Evolutionary conservation across 2,329 filamentous ascomycete species (phyloP).

Genomic region (Camillea tinctor): DNA sequence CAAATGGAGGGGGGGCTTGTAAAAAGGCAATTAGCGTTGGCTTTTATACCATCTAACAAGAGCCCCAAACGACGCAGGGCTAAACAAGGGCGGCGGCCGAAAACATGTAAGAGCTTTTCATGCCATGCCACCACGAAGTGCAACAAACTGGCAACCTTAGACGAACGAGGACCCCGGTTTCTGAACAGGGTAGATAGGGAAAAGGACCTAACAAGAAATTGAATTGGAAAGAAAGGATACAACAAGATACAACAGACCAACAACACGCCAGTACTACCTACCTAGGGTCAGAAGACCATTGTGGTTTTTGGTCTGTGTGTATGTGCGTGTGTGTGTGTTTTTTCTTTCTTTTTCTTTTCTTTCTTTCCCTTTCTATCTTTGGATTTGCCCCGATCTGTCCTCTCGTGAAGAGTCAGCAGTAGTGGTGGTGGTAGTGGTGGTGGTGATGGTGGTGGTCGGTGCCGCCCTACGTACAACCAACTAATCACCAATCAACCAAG

Average conservation of each 20-base stretch:
- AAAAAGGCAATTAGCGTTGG: neutral
- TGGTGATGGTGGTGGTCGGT: neutral
- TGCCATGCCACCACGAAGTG: neutral
- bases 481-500: neutral
- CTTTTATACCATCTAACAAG: slow-evolving; percentile 1
- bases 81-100: neutral
- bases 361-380: neutral
- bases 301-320: too few relatives aligned
- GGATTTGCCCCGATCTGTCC: too few relatives aligned
- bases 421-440: too few relatives aligned
- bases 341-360: neutral
- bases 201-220: neutral
- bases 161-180: neutral
- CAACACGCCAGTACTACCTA: neutral
- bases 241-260: neutral
- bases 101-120: neutral
- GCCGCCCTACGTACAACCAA: neutral
- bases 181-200: neutral
- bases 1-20: neutral
- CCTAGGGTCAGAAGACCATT: too few relatives aligned
- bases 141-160: neutral
- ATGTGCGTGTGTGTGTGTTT: too few relatives aligned
- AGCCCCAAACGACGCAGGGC: neutral
- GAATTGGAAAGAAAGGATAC: neutral
- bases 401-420: neutral